Evolutionary conservation across 108 stramenopile species (phyloP), one percentile per base, ranked within the genome.

Genomic region (Nannochloropsis granulata): DNA sequence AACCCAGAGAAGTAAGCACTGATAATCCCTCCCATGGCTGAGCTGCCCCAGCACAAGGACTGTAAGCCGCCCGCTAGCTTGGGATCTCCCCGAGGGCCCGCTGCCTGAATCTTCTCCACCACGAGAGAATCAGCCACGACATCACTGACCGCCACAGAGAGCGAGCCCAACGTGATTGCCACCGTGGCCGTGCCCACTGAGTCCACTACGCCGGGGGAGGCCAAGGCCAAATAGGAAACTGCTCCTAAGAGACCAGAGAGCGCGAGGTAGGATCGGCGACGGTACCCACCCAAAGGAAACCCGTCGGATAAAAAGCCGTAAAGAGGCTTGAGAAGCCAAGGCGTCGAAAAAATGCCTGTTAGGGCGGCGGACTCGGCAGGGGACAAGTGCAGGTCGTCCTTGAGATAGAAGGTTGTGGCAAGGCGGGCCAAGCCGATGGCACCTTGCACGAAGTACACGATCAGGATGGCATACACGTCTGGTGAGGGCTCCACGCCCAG

Each of bases 71-170:
- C 85, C 8, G 88, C 83, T 21, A 87, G 83, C 81, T 80, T 87
- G 87, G 79, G 86, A 80, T 71, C n/a, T 16, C 94, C 23, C 93
- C 93, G 10, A 93, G 78, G 13, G 85, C 84, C 26, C 92, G 92
- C 94, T 93, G 21, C 91, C 86, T 44, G 94, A 91, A 26, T 95
- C 93, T 78, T 93, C 85, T 95, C 93, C 13, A 98, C 97, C 16
- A 96, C 96, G 81, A 98, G 94, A 13, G 95, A 94, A 92, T 98
- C 97, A 19, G 95, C 96, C 21, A 98, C 97, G 7, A 98, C 97
- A 89, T 98, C 97, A 23, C 91, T 91, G 82, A 96, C 85, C 44
- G 97, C 97, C 56, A 98, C 93, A 79, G 94, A 84, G 82, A 88
- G 26, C 23, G 71, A 79, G 12, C 82, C 82, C 44, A 86, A 78